Evolutionary conservation across 1,284 basidiomycete species (phyloP).

Genomic region (Puccinia novopanici): DNA sequence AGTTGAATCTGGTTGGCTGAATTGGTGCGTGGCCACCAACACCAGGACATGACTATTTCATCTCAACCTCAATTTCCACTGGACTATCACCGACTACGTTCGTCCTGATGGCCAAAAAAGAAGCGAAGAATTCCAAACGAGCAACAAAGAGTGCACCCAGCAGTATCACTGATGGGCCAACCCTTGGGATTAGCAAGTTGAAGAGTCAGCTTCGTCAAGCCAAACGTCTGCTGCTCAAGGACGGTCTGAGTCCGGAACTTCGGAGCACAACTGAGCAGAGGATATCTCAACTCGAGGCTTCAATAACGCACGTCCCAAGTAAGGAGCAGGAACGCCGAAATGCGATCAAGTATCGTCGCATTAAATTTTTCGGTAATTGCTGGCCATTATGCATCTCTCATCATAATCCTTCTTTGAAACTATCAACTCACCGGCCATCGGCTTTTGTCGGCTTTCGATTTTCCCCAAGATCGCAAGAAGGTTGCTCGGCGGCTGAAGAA

Average conservation of each 20-base stretch:
- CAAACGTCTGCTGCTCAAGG: slow-evolving; percentile 32
- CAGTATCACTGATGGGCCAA: not conserved
- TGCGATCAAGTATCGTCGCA: slow-evolving; percentile 42
- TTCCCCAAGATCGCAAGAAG: slow-evolving; percentile 41
- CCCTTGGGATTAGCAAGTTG: slow-evolving; percentile 31
- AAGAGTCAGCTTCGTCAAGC: slow-evolving; percentile 51
- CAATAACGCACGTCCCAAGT: slow-evolving; percentile 2
- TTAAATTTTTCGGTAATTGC: slow-evolving; percentile 45
- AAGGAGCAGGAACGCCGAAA: slow-evolving; percentile 45
- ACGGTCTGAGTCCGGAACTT: slow-evolving; percentile 29
- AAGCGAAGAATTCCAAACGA: slow-evolving; percentile 66
- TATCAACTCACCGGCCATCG: not conserved
- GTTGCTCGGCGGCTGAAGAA: slow-evolving; percentile 37
- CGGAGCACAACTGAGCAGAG: slow-evolving; percentile 19
- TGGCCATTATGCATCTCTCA: not conserved
- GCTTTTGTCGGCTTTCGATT: not conserved
- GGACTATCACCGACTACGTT: not conserved
- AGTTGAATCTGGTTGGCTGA: no score
- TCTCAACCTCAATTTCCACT: not conserved
- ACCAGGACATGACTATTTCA: not conserved
- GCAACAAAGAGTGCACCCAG: slow-evolving; percentile 65
- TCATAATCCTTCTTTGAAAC: not conserved
- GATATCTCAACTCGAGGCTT: slow-evolving; percentile 28
- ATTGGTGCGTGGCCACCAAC: no score
- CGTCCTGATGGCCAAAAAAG: slow-evolving; percentile 49